Base-by-base conservation (phyloP, 306 rosid genomes). In the Begonia peltatifolia region DNA sequence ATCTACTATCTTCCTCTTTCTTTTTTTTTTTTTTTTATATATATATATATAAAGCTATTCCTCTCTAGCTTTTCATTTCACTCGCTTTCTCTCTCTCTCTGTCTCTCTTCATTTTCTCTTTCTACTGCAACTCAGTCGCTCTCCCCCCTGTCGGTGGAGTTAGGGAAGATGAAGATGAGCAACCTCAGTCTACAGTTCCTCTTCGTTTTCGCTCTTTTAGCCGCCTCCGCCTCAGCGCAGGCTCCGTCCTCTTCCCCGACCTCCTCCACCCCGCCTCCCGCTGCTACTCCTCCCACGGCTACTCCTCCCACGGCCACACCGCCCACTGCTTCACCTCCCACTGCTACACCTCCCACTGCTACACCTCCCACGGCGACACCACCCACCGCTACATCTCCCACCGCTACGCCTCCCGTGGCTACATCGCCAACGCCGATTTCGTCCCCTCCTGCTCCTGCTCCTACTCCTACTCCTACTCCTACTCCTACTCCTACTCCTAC, bases 141-240 rank as follows among this genome's bases (percentile, higher is more conserved):
- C 36, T 30, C 36, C 6, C 3, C 36, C 3, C 3, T 30, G 36
- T 30, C 8, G 38, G 38, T 30, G 38, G 52, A 14, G 50, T 43
- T 15, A n/a, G 15, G 13, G 46, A 62, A 48, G 17, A 52, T 58
- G 67, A 71, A 62, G 4, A 88, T 82, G 95, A 78, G 71, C 63
- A 72, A 50, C 15, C 10, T 47, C 23, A 62, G 67, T 11, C 11
- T 83, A 16, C 74, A 74, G 56, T 17, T 78, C 51, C 41, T 90
- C 11, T 25, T 90, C 42, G 22, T 90, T 50, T 64, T 83, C 2
- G 80, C 75, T 10, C 78, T 85, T 9, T 63, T 90, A 53, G 95
- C 84, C 52, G 56, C 84, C 5, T 71, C 92, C 0, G 78, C 74
- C 69, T 16, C 83, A 30, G 97, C 95, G 2, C 97, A 90, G 52